These are phyloP conservation scores for Camelina neglecta DNA, from an alignment of 345 rosid species.

Conservation along the genomic window DNA sequence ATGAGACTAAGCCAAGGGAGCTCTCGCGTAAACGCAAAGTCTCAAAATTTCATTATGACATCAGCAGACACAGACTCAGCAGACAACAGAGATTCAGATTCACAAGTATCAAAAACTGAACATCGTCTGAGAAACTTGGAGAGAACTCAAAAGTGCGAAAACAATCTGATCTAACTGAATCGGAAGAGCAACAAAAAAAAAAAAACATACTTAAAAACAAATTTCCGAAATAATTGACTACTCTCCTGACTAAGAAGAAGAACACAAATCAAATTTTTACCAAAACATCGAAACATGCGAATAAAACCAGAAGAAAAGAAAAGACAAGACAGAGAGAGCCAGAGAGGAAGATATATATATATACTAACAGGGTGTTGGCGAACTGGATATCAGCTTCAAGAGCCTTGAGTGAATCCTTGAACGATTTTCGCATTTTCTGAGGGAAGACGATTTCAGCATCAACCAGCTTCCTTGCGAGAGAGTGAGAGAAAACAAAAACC, in stretches of 20 bases:
- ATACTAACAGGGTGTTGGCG: conserved; percentile 86
- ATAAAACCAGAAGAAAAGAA: no score
- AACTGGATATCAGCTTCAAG: conserved; percentile 99
- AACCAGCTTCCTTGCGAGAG: conserved; percentile 15
- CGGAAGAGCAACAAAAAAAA: not conserved
- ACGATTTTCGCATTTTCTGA: conserved; percentile 78
- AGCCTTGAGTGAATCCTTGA: conserved; percentile 94
- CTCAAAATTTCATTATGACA: conserved; percentile 32
- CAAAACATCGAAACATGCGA: not conserved
- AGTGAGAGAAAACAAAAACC: conserved; percentile 29
- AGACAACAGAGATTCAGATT: conserved; percentile 36
- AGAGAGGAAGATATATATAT: conserved; percentile 21
- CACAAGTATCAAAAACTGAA: conserved; percentile 11
- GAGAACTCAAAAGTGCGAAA: not conserved
- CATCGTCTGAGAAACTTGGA: not conserved
- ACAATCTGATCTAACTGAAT: not conserved
- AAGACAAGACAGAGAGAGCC: conserved; percentile 18
- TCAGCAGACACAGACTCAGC: conserved; percentile 26
- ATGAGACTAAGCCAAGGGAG: conserved; percentile 18
- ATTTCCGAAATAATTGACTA: not conserved
- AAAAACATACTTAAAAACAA: conserved; percentile 3
- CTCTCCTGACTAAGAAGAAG: conserved; percentile 8
- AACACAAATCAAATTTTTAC: not conserved
- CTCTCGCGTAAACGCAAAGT: conserved; percentile 43
- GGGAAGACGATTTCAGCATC: not conserved